These are phyloP conservation scores for Simmondsia chinensis DNA, from an alignment of 148 eudicot species.

Conservation along the genomic window DNA sequence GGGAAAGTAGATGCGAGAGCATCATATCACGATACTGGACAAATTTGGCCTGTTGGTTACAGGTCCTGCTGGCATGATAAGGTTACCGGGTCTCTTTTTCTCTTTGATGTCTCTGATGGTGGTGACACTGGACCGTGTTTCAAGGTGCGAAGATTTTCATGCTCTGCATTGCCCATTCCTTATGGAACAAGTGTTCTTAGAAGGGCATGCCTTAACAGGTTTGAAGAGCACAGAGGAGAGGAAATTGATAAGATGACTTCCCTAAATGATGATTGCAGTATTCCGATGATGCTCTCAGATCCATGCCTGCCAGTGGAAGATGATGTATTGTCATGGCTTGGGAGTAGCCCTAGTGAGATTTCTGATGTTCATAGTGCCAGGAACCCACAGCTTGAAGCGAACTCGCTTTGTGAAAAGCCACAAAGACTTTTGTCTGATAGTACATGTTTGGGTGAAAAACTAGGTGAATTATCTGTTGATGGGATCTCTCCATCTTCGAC, in stretches of 20 bases:
- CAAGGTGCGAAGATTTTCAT: constrained; percentile 40
- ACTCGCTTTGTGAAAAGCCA: constrained; percentile 5
- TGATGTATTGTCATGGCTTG: constrained; percentile 39
- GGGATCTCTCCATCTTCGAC: constrained; percentile 40
- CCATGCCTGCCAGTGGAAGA: constrained; percentile 37
- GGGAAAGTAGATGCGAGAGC: constrained; percentile 52
- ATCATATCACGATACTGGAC: constrained; percentile 37
- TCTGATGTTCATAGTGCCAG: constrained; percentile 11
- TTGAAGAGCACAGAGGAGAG: constrained; percentile 14
- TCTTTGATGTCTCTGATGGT: constrained; percentile 57
- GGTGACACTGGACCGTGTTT: constrained; percentile 56
- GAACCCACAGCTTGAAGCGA: constrained; percentile 6
- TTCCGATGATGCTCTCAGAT: constrained; percentile 40
- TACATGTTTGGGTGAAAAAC: constrained; percentile 21
- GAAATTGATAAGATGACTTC: constrained; percentile 8
- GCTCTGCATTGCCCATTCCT: constrained; percentile 48
- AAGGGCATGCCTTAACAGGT: constrained; percentile 13
- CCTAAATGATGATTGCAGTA: constrained; percentile 35
- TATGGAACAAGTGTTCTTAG: constrained; percentile 38
- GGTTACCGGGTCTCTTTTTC: constrained; percentile 58
- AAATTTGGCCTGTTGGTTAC: constrained; percentile 66
- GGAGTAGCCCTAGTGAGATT: constrained; percentile 15
- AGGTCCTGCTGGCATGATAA: constrained; percentile 77
- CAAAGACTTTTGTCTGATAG: constrained; percentile 9
- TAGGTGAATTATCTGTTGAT: constrained; percentile 54